phyloP scores from a whole-genome alignment of 768 basidiomycete species.

The Sutorius australiensis region DNA sequence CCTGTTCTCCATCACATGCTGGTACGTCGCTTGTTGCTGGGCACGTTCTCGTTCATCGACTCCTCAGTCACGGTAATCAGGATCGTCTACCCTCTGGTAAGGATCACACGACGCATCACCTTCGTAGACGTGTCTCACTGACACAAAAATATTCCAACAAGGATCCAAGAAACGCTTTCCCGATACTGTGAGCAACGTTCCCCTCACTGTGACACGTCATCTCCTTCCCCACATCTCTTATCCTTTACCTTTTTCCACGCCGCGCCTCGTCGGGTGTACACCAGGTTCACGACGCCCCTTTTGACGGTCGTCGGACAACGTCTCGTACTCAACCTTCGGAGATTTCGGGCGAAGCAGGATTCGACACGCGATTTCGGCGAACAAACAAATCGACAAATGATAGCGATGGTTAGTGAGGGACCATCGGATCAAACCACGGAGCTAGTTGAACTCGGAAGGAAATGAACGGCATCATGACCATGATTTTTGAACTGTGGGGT shows the following conservation, averaged over 20 bases:
- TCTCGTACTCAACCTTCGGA: constrained; percentile 20
- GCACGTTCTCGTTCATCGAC: not conserved
- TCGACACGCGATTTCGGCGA: constrained; percentile 12
- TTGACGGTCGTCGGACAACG: constrained; percentile 20
- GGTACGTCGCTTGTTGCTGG: constrained; percentile 7
- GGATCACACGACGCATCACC: not conserved
- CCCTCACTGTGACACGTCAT: too few relatives aligned
- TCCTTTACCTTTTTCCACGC: not conserved
- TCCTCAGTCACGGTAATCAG: constrained; percentile 2
- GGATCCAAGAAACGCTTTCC: constrained; percentile 17
- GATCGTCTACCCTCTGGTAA: constrained; percentile 8
- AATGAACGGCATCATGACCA: too few relatives aligned
- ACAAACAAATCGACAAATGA: constrained; percentile 12
- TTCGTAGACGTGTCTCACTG: not conserved
- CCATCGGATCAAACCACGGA: not conserved
- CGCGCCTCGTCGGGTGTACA: not conserved
- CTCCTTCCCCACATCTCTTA: not conserved
- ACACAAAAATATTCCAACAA: not conserved
- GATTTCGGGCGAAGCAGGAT: constrained; percentile 2
- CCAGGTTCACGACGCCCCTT: constrained; percentile 10
- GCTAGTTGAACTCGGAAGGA: not conserved
- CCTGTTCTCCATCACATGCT: constrained; percentile 6
- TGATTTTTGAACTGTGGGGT: not conserved
- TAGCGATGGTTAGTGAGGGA: not conserved
- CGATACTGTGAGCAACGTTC: constrained; percentile 4